phyloP scores from a whole-genome alignment of 257 asterid genomes.

The Cruciata laevipes region DNA sequence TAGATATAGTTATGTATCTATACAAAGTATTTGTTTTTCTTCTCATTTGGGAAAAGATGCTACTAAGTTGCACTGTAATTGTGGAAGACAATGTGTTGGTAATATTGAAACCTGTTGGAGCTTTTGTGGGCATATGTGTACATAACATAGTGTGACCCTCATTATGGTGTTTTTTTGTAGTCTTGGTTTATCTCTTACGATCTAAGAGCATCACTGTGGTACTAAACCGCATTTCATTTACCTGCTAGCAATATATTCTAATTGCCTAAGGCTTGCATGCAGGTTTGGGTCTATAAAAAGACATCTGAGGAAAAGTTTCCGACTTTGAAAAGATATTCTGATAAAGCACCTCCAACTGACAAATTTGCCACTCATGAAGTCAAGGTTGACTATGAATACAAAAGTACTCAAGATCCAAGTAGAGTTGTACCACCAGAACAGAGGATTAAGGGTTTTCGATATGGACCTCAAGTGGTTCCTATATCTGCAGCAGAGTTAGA shows the following conservation, averaged over 20 bases:
- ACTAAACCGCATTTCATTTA: not conserved
- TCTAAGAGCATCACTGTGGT: not conserved
- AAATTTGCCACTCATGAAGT: conserved; percentile 87
- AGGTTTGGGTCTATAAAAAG: conserved; percentile 99
- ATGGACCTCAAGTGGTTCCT: conserved; percentile 99
- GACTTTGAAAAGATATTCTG: conserved; percentile 82
- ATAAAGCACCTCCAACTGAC: conserved; percentile 84
- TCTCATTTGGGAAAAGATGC: not conserved
- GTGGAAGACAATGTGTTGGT: not conserved
- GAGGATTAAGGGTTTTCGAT: conserved; percentile 85
- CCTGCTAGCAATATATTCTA: not conserved
- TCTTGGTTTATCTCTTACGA: not conserved
- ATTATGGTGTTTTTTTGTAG: not conserved
- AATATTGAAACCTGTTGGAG: no score
- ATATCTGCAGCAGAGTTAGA: conserved; percentile 90
- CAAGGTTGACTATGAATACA: conserved; percentile 77
- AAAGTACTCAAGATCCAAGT: conserved; percentile 44
- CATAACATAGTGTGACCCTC: not conserved
- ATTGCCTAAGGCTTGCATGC: conserved; percentile 8
- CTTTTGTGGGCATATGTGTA: no score
- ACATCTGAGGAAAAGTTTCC: conserved; percentile 88
- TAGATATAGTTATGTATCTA: conserved; percentile 2
- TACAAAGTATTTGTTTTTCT: not conserved
- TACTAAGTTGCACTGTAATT: not conserved
- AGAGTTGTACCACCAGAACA: conserved; percentile 93